Evolutionary conservation across 495 filamentous ascomycete species (phyloP), one percentile per base, ranked within the genome.

Genomic region (Penicillium macrosclerotiorum): DNA sequence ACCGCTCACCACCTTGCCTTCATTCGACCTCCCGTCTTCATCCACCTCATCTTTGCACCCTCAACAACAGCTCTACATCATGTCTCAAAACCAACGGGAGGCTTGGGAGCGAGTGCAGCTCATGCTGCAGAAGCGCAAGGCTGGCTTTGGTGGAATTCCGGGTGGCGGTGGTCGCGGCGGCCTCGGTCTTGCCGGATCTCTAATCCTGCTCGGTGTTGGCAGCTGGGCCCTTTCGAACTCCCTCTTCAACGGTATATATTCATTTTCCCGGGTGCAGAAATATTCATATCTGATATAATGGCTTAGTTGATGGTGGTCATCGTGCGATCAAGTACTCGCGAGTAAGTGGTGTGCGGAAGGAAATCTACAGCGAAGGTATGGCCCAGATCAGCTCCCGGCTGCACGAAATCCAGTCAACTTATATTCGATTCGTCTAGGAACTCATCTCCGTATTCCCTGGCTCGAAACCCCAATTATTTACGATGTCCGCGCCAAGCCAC

Each of bases 301-400:
- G 14, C 56, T n/a, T 40, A 89, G 93, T 98, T 52, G 93, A 98
- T 63, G 93, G 93, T 84, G 93, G 93, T 74, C 93, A 97, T 75
- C 84, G 93, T 64, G 93, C 93, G 38, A 98, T 98, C 75, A 98
- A 98, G 67, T 98, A 98, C 75, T 90, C 87, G 46, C 83, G 93
- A 60, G 59, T 96, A 69, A 87, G 83, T 63, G 93, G 93, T 80
- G 93, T 98, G 33, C 83, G 86, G 76, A 91, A 93, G 74, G 89
- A 96, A 47, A 98, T 98, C 65, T 98, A 92, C 71, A 78, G 52
- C 53, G 93, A 98, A 94, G 93, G 93, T 94, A 75, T 44, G 68
- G 18, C n/a, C n/a, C n/a, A n/a, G n/a, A n/a, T n/a, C 19, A 37
- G 12, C 18, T 22, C n/a, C 26, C n/a, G n/a, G n/a, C n/a, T n/a